phyloP scores from a whole-genome alignment of 2,329 filamentous ascomycete genomes.

The Cryphonectria naterciae region DNA sequence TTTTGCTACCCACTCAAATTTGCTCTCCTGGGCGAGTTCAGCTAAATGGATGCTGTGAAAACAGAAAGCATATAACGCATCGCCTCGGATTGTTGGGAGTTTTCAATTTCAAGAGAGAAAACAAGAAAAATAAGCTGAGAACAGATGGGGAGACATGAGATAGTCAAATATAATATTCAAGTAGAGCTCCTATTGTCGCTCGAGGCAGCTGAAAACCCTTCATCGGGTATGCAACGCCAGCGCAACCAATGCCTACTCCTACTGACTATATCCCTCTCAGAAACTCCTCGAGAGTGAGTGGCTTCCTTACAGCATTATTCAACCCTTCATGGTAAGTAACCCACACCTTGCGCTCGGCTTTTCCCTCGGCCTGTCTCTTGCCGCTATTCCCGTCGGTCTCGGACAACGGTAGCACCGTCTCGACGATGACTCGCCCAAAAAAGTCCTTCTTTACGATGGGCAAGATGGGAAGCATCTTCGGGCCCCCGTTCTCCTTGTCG shows the following conservation, averaged over 20 bases:
- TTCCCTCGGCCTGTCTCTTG: conserved; percentile 36
- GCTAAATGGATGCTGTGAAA: neutral
- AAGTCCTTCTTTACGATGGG: conserved; percentile 35
- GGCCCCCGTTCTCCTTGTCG: conserved; percentile 45
- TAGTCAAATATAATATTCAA: neutral
- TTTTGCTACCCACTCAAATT: neutral
- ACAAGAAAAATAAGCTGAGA: neutral
- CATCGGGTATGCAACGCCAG: neutral
- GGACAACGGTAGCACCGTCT: conserved; percentile 55
- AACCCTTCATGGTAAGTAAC: conserved; percentile 88
- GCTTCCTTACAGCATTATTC: conserved; percentile 90
- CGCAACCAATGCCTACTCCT: neutral
- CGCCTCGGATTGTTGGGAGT: neutral
- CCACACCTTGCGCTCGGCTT: conserved; percentile 71
- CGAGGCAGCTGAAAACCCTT: neutral
- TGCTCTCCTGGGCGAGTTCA: neutral
- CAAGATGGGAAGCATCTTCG: conserved; percentile 35
- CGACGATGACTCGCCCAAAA: conserved; percentile 50
- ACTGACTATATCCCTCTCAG: conserved; percentile 64
- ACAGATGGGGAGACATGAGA: neutral
- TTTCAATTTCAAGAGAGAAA: no score
- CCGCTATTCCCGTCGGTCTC: conserved; percentile 46
- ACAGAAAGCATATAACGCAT: neutral
- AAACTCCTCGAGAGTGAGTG: conserved; percentile 79
- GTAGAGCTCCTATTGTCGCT: neutral